Conservation (phyloP, 768 basidiomycete species). For the Vararia minispora region DNA sequence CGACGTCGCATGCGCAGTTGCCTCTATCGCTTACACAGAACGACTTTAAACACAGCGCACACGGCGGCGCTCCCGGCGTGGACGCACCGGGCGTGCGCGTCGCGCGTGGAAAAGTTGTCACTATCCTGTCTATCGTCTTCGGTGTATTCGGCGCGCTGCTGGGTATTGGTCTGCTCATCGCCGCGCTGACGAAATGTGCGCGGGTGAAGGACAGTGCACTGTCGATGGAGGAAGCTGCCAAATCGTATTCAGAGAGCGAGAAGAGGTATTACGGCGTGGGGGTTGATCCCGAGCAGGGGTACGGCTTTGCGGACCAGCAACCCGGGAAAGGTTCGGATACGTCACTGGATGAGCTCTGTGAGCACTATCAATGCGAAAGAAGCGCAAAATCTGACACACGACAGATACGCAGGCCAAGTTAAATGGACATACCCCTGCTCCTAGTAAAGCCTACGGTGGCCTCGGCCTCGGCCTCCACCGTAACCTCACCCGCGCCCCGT, state of each 20-base stretch:
- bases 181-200: conserved; percentile 42
- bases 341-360: background rate
- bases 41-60: conserved; percentile 27
- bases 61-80: conserved; percentile 25
- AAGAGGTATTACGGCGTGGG: conserved; percentile 58
- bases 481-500: conserved; percentile 19
- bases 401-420: too few relatives aligned
- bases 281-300: conserved; percentile 19
- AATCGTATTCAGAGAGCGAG: conserved; percentile 53
- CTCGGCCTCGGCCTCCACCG: conserved; percentile 39
- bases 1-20: conserved; percentile 57
- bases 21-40: conserved; percentile 34
- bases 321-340: background rate
- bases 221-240: conserved; percentile 45
- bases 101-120: conserved; percentile 36
- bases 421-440: conserved; percentile 14
- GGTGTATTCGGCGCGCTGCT: conserved; percentile 50
- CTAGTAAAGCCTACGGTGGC: conserved; percentile 21
- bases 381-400: too few relatives aligned
- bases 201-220: conserved; percentile 50
- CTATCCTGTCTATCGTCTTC: conserved; percentile 53
- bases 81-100: too few relatives aligned
- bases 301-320: conserved; percentile 20
- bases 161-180: conserved; percentile 41
- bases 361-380: conserved; percentile 7